Evolutionary conservation across 2,329 filamentous ascomycete genomes (phyloP).

Genomic region (Phialemoniopsis sp.): DNA sequence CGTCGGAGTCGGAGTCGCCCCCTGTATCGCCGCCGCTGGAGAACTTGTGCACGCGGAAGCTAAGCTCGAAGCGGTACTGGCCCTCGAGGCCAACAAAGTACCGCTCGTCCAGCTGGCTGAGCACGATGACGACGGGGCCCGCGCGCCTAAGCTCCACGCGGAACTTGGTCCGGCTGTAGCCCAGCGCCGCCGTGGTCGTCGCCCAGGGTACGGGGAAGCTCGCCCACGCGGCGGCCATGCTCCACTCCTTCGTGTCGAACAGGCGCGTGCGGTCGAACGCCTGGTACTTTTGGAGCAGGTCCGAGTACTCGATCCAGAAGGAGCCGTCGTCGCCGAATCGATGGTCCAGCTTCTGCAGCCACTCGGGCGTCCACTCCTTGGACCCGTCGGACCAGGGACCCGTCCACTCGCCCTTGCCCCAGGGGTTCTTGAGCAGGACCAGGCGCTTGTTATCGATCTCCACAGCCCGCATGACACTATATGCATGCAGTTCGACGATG

Average conservation of each 20-base stretch:
- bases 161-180: slow-evolving; percentile 59
- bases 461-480: slow-evolving; percentile 56
- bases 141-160: slow-evolving; percentile 50
- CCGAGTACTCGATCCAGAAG: slow-evolving; percentile 61
- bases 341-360: slow-evolving; percentile 52
- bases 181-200: slow-evolving; percentile 31
- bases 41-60: slow-evolving; percentile 34
- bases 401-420: slow-evolving; percentile 60
- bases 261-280: slow-evolving; percentile 59
- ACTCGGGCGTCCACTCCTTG: slow-evolving; percentile 57
- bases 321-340: slow-evolving; percentile 58
- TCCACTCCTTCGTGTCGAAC: slow-evolving; percentile 54
- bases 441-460: slow-evolving; percentile 45
- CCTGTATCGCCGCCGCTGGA: slow-evolving; percentile 18
- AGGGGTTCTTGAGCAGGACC: slow-evolving; percentile 48
- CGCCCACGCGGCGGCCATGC: slow-evolving; percentile 55
- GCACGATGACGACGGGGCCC: slow-evolving; percentile 53
- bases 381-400: slow-evolving; percentile 56
- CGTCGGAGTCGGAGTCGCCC: neutral
- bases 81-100: slow-evolving; percentile 60
- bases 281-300: slow-evolving; percentile 58
- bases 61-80: slow-evolving; percentile 45
- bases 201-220: slow-evolving; percentile 58
- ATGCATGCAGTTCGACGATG: slow-evolving; percentile 55
- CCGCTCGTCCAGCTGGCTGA: slow-evolving; percentile 58